Evolutionary conservation across 2,329 filamentous ascomycete genomes (phyloP), one percentile per base, ranked within the genome.

Genomic region (Aspergillus neoniger): DNA sequence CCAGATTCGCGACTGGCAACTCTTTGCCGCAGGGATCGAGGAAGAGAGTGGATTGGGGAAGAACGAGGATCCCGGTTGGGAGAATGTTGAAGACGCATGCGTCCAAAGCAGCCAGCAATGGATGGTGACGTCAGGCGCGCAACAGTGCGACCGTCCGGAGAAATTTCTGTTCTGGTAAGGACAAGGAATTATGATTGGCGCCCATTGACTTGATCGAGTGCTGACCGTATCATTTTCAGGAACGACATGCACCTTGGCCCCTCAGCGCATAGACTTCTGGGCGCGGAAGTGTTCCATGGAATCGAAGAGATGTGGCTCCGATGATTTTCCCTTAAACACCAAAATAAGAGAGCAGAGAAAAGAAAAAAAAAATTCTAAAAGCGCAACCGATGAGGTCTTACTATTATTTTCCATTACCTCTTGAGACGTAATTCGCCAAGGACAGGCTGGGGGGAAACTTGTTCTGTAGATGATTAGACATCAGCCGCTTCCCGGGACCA

Each of bases 141-240:
- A 67, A 52, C 65, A 60, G 60, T 78, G 76, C 67, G 69, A 69
- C 54, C 61, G 70, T 55, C 75, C 77, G 28, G 70, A 76, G 28
- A 76, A 74, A 59, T 77, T 74, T 66, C 68, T 78, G 39, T 78
- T 79, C 65, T 77, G 76, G 77, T 78, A 68, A 71, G 73, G 59
- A 55, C 41, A 21, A 60, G 48, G 36, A 60, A 59, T 62, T 51
- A 32, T 44, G 32, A 52, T 48, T 56, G 59, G 48, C 23, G 39
- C 36, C 36, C 50, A 38, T 55, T 48, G 36, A 55, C 32, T 58
- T 54, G 47, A 58, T 48, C 47, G 44, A 30, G 53, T 51, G 39
- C 50, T 59, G 52, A 58, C 59, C 30, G 49, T 52, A 63, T 51
- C 21, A 38, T 43, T 52, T 66, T 55, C 64, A 80, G 77, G 76